Conservation (phyloP, 495 filamentous ascomycete species). For the Penicillium robsamsonii region DNA sequence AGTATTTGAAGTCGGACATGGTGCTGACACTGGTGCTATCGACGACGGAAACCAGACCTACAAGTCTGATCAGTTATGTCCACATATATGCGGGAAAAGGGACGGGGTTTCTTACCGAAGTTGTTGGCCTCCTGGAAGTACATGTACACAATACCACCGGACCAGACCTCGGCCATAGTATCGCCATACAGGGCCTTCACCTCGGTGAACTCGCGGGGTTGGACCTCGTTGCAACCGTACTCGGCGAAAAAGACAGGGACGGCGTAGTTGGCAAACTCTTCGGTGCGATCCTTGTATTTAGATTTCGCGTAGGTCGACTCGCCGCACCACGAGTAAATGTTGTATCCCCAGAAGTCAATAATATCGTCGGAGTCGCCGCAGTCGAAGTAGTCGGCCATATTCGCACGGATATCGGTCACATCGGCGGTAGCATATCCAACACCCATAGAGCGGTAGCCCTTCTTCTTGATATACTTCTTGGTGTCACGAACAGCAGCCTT, state of each 20-base stretch:
- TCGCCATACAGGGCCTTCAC: constrained; percentile 77
- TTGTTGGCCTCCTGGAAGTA: constrained; percentile 91
- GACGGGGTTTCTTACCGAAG: constrained; percentile 58
- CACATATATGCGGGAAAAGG: neutral
- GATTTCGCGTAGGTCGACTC: constrained; percentile 68
- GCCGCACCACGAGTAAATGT: constrained; percentile 98
- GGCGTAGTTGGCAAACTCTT: constrained; percentile 81
- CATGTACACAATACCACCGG: constrained; percentile 96
- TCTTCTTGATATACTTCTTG: constrained; percentile 84
- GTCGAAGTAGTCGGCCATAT: constrained; percentile 90
- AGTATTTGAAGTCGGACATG: constrained; percentile 70
- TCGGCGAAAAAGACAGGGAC: constrained; percentile 97
- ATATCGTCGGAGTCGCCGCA: constrained; percentile 63
- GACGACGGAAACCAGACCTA: constrained; percentile 68
- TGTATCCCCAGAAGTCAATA: constrained; percentile 98
- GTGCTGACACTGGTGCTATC: constrained; percentile 57
- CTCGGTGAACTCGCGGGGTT: constrained; percentile 78
- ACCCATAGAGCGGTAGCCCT: constrained; percentile 73
- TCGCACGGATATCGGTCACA: constrained; percentile 69
- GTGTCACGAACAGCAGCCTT: constrained; percentile 95
- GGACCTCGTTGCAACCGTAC: constrained; percentile 87
- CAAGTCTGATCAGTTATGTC: neutral
- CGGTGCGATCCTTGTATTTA: constrained; percentile 73
- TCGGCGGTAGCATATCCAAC: constrained; percentile 97
- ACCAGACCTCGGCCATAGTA: constrained; percentile 82